These are phyloP conservation scores for Pseudogymnoascus sp. DNA, from an alignment of 2,329 filamentous ascomycete genomes.

Conservation along the genomic window DNA sequence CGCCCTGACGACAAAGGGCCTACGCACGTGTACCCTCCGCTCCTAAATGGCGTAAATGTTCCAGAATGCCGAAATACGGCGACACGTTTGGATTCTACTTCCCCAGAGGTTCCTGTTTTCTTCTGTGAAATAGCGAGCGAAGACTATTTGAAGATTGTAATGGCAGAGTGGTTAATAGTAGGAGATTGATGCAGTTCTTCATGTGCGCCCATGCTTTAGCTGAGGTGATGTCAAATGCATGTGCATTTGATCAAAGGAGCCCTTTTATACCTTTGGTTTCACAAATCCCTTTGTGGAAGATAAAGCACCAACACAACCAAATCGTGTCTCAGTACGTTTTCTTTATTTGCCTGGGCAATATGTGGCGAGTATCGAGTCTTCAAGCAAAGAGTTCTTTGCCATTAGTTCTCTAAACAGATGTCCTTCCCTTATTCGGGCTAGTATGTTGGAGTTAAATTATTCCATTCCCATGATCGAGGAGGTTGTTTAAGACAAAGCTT, in stretches of 20 bases:
- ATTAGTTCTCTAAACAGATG: neutral
- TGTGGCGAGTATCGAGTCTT: neutral
- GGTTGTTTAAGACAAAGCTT: neutral
- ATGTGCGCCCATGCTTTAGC: neutral
- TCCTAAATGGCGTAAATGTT: neutral
- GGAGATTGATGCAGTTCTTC: neutral
- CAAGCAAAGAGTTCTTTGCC: neutral
- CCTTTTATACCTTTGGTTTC: neutral
- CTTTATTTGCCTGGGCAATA: neutral
- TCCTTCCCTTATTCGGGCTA: neutral
- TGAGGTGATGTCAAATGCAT: neutral
- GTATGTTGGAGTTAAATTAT: neutral
- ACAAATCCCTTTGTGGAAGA: neutral
- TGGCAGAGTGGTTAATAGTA: neutral
- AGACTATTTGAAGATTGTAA: neutral
- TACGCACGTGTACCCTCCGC: neutral
- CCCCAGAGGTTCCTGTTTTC: neutral
- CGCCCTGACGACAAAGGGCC: neutral
- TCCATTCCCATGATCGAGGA: neutral
- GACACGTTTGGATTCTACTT: neutral
- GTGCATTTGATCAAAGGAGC: neutral
- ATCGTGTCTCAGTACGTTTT: neutral
- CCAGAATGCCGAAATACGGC: neutral
- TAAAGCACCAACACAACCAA: neutral
- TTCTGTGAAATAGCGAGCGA: neutral